Conservation (phyloP, 768 basidiomycete genomes). For the Dacryopinax primogenitus region DNA sequence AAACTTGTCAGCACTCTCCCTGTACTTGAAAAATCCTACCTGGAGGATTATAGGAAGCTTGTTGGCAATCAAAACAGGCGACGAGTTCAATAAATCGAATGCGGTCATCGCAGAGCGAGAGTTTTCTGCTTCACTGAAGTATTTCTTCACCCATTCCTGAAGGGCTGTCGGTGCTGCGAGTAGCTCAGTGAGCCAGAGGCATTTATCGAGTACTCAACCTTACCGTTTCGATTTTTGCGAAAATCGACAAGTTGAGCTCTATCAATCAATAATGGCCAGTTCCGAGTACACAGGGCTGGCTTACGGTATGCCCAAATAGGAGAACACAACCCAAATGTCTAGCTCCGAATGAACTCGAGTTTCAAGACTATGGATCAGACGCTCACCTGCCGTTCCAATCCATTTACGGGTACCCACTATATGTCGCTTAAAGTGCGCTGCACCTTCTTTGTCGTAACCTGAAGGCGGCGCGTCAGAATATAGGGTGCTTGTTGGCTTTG, state of each 20-base stretch:
- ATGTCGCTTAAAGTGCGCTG: constrained; percentile 40
- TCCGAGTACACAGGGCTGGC: constrained; percentile 22
- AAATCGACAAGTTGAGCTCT: constrained; percentile 60
- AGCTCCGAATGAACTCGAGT: not conserved
- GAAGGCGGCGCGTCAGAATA: not conserved
- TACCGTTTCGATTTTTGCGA: constrained; percentile 36
- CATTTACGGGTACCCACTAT: constrained; percentile 50
- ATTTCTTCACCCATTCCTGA: constrained; percentile 59
- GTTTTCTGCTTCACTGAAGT: constrained; percentile 38
- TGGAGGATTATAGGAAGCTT: constrained; percentile 68
- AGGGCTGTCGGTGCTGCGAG: constrained; percentile 37
- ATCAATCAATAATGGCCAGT: constrained; percentile 12
- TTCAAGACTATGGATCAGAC: not conserved
- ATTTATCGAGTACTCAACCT: constrained; percentile 3
- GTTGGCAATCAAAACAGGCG: constrained; percentile 43
- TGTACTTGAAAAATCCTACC: constrained; percentile 17
- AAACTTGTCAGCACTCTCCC: not conserved
- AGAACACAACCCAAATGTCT: constrained; percentile 73
- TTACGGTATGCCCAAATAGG: constrained; percentile 69
- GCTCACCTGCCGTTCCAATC: constrained; percentile 67
- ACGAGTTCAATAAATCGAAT: constrained; percentile 39
- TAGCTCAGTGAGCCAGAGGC: not conserved
- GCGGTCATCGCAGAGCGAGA: constrained; percentile 32
- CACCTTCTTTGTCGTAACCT: constrained; percentile 68
- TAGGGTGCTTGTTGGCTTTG: too few relatives aligned